Evolutionary conservation across 768 basidiomycete species (phyloP).

Genomic region (Suillus fuscotomentosus): DNA sequence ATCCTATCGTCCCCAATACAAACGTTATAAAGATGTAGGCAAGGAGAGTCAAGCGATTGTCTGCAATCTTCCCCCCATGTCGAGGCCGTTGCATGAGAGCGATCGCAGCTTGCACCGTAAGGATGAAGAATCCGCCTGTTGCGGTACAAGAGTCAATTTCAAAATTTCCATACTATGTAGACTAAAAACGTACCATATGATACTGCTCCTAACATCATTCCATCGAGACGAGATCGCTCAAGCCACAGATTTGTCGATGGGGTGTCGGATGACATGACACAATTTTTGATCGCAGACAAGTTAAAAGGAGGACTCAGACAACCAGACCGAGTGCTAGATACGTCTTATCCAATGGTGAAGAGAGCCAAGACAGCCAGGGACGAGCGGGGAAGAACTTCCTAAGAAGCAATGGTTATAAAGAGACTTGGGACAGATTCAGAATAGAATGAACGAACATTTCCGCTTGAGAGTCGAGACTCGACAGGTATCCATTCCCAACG

Average conservation of each 20-base stretch:
- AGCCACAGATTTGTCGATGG: not conserved
- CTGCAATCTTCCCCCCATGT: not conserved
- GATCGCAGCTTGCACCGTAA: slow-evolving; percentile 16
- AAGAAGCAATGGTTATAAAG: not conserved
- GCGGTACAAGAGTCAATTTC: not conserved
- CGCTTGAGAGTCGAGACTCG: not conserved
- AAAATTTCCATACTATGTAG: not conserved
- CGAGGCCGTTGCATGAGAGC: slow-evolving; percentile 9
- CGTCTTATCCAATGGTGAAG: not conserved
- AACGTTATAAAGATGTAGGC: slow-evolving; percentile 25
- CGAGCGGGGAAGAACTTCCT: not conserved
- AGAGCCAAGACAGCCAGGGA: not conserved
- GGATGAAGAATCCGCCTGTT: slow-evolving; percentile 21
- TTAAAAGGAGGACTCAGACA: not conserved
- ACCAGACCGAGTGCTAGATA: not conserved
- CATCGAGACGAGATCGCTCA: slow-evolving; percentile 3
- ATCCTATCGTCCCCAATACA: slow-evolving; percentile 24
- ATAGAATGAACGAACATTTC: not conserved
- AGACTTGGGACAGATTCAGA: not conserved
- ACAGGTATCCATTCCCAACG: not conserved
- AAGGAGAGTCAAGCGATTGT: slow-evolving; percentile 11
- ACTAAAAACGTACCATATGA: slow-evolving; percentile 6
- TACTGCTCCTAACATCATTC: slow-evolving; percentile 9
- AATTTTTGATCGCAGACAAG: not conserved
- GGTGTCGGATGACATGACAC: not conserved